phyloP scores from a whole-genome alignment of 805 yeast genomes.

The Aciculoconidium aculeatum region DNA sequence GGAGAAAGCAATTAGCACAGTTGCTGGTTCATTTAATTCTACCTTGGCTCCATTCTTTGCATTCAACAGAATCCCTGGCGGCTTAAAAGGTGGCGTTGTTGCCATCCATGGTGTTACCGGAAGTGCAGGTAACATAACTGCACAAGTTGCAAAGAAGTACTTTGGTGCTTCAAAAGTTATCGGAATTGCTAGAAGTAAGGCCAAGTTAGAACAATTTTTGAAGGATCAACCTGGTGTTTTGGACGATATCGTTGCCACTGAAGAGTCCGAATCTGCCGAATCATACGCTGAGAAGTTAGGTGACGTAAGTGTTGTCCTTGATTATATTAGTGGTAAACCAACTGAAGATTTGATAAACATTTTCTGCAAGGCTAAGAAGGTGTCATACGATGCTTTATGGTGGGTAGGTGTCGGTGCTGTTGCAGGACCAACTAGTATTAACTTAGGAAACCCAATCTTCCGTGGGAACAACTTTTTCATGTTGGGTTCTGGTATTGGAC shows the following conservation, averaged over 20 bases:
- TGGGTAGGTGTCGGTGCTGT: slow-evolving; percentile 9
- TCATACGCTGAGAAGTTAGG: slow-evolving; percentile 1
- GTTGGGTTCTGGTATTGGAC: slow-evolving; percentile 10
- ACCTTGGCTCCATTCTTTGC: slow-evolving; percentile 8
- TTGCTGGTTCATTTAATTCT: slow-evolving; percentile 9
- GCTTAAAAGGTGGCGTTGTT: slow-evolving; percentile 5
- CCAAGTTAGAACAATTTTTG: slow-evolving; percentile 3
- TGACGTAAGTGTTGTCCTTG: slow-evolving; percentile 9
- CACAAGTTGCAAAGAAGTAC: slow-evolving; percentile 6
- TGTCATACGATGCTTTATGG: slow-evolving; percentile 3
- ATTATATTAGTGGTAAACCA: slow-evolving; percentile 7
- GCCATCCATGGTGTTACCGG: slow-evolving; percentile 9
- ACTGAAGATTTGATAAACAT: slow-evolving; percentile 2
- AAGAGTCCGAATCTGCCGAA: not conserved
- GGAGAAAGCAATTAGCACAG: slow-evolving; percentile 6
- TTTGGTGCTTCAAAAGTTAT: slow-evolving; percentile 7
- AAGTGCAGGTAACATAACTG: slow-evolving; percentile 7
- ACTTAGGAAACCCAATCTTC: slow-evolving; percentile 5
- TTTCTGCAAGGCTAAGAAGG: slow-evolving; percentile 1
- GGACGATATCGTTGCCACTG: slow-evolving; percentile 5
- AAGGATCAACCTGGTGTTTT: slow-evolving; percentile 4
- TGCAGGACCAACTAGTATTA: slow-evolving; percentile 6
- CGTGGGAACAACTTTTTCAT: slow-evolving; percentile 8
- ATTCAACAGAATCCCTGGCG: slow-evolving; percentile 6
- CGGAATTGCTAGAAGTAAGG: slow-evolving; percentile 6